Conservation (phyloP, 305 asterid genomes). For the Petunia hybrid region DNA sequence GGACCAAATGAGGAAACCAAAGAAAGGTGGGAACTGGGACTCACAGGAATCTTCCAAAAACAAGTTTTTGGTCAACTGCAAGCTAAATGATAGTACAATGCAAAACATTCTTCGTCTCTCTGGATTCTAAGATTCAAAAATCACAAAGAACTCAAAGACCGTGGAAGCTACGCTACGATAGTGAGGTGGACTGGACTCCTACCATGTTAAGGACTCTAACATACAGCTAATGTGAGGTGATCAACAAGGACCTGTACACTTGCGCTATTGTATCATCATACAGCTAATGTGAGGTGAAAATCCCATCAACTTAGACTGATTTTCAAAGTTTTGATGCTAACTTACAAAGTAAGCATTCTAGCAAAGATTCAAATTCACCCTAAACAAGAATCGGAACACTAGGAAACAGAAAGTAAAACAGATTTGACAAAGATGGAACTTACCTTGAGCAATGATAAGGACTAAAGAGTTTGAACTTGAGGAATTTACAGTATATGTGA, state of each 20-base stretch:
- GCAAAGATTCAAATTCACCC: conserved; percentile 9
- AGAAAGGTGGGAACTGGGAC: not conserved
- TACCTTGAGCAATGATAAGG: conserved; percentile 78
- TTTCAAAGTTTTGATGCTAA: not conserved
- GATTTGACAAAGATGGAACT: conserved; percentile 34
- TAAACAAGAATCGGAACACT: conserved; percentile 24
- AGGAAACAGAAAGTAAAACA: conserved; percentile 27
- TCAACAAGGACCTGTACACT: not conserved
- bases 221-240: not conserved
- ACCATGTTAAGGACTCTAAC: not conserved
- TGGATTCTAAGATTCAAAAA: not conserved
- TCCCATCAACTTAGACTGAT: conserved; percentile 7
- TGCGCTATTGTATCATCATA: not conserved
- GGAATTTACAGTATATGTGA: conserved; percentile 60
- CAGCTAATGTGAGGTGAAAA: not conserved
- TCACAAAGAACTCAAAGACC: conserved; percentile 3
- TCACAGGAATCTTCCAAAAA: not conserved
- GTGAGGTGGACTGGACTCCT: not conserved
- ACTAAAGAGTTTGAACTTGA: conserved; percentile 55
- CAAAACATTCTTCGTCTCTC: not conserved
- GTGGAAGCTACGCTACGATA: not conserved
- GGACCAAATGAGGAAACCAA: conserved; percentile 15
- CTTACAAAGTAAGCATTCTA: conserved; percentile 1
- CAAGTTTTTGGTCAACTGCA: conserved; percentile 9
- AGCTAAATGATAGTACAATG: not conserved